Evolutionary conservation across 2,329 filamentous ascomycete species (phyloP).

Genomic region (Elsinoe batatas): DNA sequence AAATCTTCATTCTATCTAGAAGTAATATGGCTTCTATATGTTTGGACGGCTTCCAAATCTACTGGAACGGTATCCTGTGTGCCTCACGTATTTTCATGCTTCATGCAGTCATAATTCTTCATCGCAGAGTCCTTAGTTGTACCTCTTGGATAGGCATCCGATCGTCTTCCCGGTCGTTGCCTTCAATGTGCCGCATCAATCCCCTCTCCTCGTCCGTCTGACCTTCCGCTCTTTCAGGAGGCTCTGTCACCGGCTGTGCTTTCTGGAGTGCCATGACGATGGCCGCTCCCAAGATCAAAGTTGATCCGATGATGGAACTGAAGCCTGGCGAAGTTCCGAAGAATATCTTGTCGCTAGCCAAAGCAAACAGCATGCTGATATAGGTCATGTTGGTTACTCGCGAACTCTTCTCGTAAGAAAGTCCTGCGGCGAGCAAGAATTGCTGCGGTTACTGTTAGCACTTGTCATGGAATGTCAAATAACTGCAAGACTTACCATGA

Average conservation of each 20-base stretch:
- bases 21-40: background rate
- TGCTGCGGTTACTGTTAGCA: slow-evolving; percentile 38
- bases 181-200: slow-evolving; percentile 21
- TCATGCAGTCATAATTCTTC: slow-evolving; percentile 5
- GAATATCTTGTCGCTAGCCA: slow-evolving; percentile 53
- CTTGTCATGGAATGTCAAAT: background rate
- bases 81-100: background rate
- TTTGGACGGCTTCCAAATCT: background rate
- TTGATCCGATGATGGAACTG: slow-evolving; percentile 51
- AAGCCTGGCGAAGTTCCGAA: slow-evolving; percentile 50
- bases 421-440: slow-evolving; percentile 68
- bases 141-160: slow-evolving; percentile 19
- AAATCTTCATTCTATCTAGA: no score
- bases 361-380: slow-evolving; percentile 59
- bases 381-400: slow-evolving; percentile 59
- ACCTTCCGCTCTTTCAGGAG: slow-evolving; percentile 14
- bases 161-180: slow-evolving; percentile 17
- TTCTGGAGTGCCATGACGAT: slow-evolving; percentile 53
- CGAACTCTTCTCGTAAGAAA: slow-evolving; percentile 58
- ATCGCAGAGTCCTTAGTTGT: slow-evolving; percentile 19
- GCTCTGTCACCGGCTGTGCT: slow-evolving; percentile 24
- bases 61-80: background rate
- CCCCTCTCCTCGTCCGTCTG: slow-evolving; percentile 27
- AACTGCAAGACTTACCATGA: slow-evolving; percentile 43
- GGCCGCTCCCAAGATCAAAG: slow-evolving; percentile 54